Evolutionary conservation across 1,284 basidiomycete species (phyloP).

Genomic region (Malassezia vespertilionis): DNA sequence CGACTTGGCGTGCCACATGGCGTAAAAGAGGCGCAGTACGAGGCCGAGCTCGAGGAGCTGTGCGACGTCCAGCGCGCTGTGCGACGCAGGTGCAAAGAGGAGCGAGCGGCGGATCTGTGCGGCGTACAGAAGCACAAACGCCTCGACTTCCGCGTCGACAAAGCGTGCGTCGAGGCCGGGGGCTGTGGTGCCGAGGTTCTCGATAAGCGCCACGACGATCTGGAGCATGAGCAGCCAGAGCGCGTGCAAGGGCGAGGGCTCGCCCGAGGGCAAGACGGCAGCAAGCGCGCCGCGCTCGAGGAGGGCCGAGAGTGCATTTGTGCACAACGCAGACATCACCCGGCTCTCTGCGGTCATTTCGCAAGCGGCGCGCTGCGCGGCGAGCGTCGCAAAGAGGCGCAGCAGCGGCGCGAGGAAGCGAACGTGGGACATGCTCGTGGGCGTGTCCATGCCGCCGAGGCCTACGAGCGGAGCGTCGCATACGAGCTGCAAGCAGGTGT

Average conservation of each 20-base stretch:
- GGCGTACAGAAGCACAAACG: slow-evolving; percentile 71
- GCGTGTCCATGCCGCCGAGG: background rate
- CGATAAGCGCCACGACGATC: slow-evolving; percentile 63
- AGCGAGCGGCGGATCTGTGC: slow-evolving; percentile 66
- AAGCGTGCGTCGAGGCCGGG: slow-evolving; percentile 55
- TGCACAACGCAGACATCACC: slow-evolving; percentile 67
- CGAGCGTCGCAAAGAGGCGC: slow-evolving; percentile 74
- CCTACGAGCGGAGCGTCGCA: slow-evolving; percentile 1
- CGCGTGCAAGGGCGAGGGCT: slow-evolving; percentile 65
- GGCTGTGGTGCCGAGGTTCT: slow-evolving; percentile 48
- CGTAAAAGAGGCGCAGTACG: slow-evolving; percentile 26
- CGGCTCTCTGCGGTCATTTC: slow-evolving; percentile 76
- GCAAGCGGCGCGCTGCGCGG: slow-evolving; percentile 62
- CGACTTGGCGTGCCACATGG: slow-evolving; percentile 22
- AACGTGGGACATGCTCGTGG: background rate
- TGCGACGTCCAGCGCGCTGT: slow-evolving; percentile 16
- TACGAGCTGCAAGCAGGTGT: background rate
- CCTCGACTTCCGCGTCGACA: slow-evolving; percentile 72
- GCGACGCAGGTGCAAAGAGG: slow-evolving; percentile 50
- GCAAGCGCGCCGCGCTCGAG: slow-evolving; percentile 65
- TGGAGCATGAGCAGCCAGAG: slow-evolving; percentile 76
- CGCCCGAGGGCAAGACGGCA: slow-evolving; percentile 58
- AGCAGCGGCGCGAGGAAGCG: slow-evolving; percentile 53
- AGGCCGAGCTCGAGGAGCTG: slow-evolving; percentile 27
- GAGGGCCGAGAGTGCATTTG: slow-evolving; percentile 64